Conservation (phyloP, 495 filamentous ascomycete species). For the Penicillium subrubescens region DNA sequence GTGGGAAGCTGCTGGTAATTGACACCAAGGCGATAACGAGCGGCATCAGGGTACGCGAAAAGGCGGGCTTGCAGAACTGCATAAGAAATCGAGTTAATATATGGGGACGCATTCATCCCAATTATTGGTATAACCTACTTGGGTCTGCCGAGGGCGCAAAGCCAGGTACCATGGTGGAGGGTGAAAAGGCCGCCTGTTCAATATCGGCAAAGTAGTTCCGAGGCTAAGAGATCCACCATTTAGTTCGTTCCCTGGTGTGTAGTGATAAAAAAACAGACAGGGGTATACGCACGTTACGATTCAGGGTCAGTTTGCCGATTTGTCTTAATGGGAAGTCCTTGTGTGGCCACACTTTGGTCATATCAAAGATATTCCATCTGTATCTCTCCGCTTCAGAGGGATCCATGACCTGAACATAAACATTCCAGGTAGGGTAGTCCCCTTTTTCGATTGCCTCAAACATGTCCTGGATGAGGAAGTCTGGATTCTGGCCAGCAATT, state of each 20-base stretch:
- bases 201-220: slow-evolving; percentile 52
- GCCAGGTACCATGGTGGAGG: slow-evolving; percentile 53
- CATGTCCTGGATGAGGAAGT: slow-evolving; percentile 39
- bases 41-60: slow-evolving; percentile 70
- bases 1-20: slow-evolving; percentile 61
- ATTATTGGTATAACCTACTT: slow-evolving; percentile 20
- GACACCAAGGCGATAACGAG: slow-evolving; percentile 67
- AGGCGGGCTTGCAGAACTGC: slow-evolving; percentile 66
- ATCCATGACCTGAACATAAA: slow-evolving; percentile 52
- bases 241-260: too few species aligned
- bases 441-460: slow-evolving; percentile 38
- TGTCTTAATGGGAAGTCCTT: slow-evolving; percentile 39
- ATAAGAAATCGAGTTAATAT: too few species aligned
- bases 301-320: slow-evolving; percentile 39
- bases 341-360: slow-evolving; percentile 44
- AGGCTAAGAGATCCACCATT: slow-evolving; percentile 31
- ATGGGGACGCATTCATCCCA: too few species aligned
- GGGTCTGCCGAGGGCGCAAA: slow-evolving; percentile 47
- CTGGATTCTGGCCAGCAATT: slow-evolving; percentile 52
- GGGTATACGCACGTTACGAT: slow-evolving; percentile 33
- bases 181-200: slow-evolving; percentile 54
- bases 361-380: slow-evolving; percentile 45
- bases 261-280: too few species aligned
- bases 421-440: slow-evolving; percentile 46
- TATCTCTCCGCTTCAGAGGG: slow-evolving; percentile 35